phyloP scores from a whole-genome alignment of 768 basidiomycete genomes.

The Russula brevipes region DNA sequence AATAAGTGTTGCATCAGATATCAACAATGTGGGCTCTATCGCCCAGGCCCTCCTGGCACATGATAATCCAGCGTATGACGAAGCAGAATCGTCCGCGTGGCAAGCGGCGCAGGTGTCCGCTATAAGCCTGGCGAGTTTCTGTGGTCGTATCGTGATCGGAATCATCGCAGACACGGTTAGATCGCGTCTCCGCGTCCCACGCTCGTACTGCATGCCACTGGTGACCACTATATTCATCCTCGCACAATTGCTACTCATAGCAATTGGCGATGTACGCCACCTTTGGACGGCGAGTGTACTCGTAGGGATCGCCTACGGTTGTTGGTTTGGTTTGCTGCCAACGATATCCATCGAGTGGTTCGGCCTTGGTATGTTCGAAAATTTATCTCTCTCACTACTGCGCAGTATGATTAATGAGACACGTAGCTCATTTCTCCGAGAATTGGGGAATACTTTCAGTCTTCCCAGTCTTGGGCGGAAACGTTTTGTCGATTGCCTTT shows the following conservation, averaged over 20 bases:
- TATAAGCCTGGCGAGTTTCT: slow-evolving; percentile 76
- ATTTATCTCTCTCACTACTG: background rate
- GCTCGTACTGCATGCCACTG: slow-evolving; percentile 64
- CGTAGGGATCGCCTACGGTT: slow-evolving; percentile 68
- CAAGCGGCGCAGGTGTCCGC: slow-evolving; percentile 83
- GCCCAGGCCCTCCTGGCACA: slow-evolving; percentile 63
- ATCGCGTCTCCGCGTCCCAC: slow-evolving; percentile 51
- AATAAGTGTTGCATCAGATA: slow-evolving; percentile 41
- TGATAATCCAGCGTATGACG: slow-evolving; percentile 57
- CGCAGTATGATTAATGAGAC: background rate
- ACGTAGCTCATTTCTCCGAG: slow-evolving; percentile 65
- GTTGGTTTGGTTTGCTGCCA: slow-evolving; percentile 66
- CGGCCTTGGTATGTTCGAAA: slow-evolving; percentile 59
- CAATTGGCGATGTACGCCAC: slow-evolving; percentile 49
- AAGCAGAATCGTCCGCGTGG: slow-evolving; percentile 61
- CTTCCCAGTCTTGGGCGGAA: slow-evolving; percentile 72
- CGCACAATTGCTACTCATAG: slow-evolving; percentile 60
- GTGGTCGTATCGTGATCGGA: slow-evolving; percentile 72
- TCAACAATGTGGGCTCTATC: slow-evolving; percentile 84
- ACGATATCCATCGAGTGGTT: slow-evolving; percentile 87
- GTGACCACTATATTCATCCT: slow-evolving; percentile 64
- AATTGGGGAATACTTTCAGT: slow-evolving; percentile 81
- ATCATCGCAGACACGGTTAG: slow-evolving; percentile 63
- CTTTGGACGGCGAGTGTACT: slow-evolving; percentile 60
- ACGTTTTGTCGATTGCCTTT: slow-evolving; percentile 79